Base-by-base conservation (phyloP, 176 grass and related monocot genomes). In the Oryza brachyantha region DNA sequence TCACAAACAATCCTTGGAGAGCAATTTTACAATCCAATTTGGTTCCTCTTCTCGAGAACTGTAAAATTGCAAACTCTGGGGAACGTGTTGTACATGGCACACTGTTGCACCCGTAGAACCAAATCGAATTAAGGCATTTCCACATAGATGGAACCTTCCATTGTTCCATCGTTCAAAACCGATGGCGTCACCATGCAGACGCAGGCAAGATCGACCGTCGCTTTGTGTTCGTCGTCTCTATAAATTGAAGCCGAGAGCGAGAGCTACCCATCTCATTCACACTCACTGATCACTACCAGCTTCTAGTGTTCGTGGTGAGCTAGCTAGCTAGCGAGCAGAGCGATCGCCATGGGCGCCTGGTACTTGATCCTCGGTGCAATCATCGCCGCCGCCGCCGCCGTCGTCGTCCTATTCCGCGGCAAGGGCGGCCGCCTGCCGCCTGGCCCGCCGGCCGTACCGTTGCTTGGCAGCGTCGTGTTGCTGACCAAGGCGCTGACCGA, bases 391-490 rank as follows among this genome's bases (percentile, higher is more conserved):
- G 13, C 74, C 71, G 58, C 66, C 13, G 17, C 63, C 25, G 5
- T 63, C 25, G 5, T 63, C 21, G 0, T 66, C 13, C 26, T 65
- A 5, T 36, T 81, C 61, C 21, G 43, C 50, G 21, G 32, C 57
- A 21, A 8, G 2, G 4, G 5, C 16, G 46, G 52, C 9, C 60
- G 70, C 42, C 77, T 89, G 40, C 90, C 86, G 45, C 90, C 90
- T 4, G 86, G 90, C 8, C 90, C 90, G 39, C 55, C 29, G 19
- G n/a, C 83, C 3, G 27, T 92, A 38, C 86, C 90, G 17, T 2
- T 92, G 2, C 64, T 92, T 11, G 90, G 80, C 14, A 89, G 82
- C 71, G 46, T 78, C 61, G 65, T 89, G 21, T 84, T 79, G 80
- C 64, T 89, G 29, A 68, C 48, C 24, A 73, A 75, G 25, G 76